Conservation (phyloP, 257 asterid genomes). For the Nicotiana tomentosiformis region DNA sequence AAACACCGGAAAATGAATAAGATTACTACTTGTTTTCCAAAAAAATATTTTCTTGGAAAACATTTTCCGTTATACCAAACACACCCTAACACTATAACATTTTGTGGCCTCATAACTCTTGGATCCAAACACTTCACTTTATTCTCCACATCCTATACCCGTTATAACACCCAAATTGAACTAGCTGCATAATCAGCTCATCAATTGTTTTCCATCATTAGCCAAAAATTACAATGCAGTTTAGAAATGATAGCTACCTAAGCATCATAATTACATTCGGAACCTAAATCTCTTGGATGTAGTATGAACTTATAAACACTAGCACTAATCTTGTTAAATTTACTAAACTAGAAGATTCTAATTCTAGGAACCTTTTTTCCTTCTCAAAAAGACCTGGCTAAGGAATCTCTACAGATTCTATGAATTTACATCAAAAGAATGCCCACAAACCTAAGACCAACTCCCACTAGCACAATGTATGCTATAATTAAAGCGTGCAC, state of each 20-base stretch:
- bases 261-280: not conserved
- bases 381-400: not conserved
- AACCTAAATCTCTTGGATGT: not conserved
- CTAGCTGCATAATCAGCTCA: not conserved
- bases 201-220: not conserved
- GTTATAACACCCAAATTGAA: not conserved
- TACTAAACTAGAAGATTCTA: constrained; percentile 3
- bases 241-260: not conserved
- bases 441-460: not conserved
- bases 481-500: not conserved
- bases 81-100: not conserved
- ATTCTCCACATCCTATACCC: not conserved
- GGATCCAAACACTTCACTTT: not conserved
- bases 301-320: not conserved
- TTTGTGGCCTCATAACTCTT: not conserved
- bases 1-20: too few species aligned
- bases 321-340: not conserved
- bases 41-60: too few species aligned
- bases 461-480: not conserved
- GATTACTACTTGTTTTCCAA: too few species aligned
- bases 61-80: too few species aligned
- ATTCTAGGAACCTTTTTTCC: not conserved
- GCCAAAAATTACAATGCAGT: not conserved
- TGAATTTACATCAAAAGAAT: not conserved
- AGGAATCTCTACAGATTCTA: too few species aligned